These are phyloP conservation scores for Apophysomyces sp. DNA, from an alignment of 371 early-diverging fungal genomes.

Conservation along the genomic window DNA sequence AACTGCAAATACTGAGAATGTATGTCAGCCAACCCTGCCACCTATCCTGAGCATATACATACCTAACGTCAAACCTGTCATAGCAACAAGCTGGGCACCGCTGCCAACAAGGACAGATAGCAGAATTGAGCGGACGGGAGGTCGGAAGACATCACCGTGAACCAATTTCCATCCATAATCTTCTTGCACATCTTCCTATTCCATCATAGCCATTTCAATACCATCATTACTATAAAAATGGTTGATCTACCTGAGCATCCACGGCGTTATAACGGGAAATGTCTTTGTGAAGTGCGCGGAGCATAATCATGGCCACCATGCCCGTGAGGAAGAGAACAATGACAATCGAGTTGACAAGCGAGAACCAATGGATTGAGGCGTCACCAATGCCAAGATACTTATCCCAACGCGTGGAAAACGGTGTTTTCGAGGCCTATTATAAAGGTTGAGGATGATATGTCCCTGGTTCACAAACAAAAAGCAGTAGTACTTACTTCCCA, in stretches of 20 bases:
- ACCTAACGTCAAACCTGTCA: conserved; percentile 71
- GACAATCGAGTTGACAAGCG: conserved; percentile 84
- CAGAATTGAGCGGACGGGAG: conserved; percentile 72
- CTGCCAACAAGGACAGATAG: conserved; percentile 84
- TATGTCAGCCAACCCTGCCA: neutral
- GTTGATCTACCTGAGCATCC: conserved; percentile 47
- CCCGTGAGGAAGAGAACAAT: conserved; percentile 87
- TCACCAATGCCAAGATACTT: conserved; percentile 77
- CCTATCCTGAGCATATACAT: neutral
- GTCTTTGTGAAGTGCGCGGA: conserved; percentile 83
- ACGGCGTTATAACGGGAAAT: conserved; percentile 72
- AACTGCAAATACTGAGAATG: conserved; percentile 72
- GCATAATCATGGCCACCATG: conserved; percentile 79
- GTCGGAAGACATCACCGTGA: conserved; percentile 89
- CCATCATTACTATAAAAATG: neutral
- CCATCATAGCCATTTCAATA: neutral
- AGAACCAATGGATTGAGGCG: conserved; percentile 75
- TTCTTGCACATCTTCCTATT: conserved; percentile 73
- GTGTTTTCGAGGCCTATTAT: conserved; percentile 46
- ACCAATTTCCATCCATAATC: conserved; percentile 90
- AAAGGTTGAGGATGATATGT: neutral
- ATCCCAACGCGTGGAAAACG: conserved; percentile 95
- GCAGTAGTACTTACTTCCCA: conserved; percentile 62
- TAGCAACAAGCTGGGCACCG: conserved; percentile 85
- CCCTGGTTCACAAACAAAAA: neutral